Evolutionary conservation across 1,139 yeast species (phyloP), one percentile per base, ranked within the genome.

Genomic region (Ogataea hybrid): DNA sequence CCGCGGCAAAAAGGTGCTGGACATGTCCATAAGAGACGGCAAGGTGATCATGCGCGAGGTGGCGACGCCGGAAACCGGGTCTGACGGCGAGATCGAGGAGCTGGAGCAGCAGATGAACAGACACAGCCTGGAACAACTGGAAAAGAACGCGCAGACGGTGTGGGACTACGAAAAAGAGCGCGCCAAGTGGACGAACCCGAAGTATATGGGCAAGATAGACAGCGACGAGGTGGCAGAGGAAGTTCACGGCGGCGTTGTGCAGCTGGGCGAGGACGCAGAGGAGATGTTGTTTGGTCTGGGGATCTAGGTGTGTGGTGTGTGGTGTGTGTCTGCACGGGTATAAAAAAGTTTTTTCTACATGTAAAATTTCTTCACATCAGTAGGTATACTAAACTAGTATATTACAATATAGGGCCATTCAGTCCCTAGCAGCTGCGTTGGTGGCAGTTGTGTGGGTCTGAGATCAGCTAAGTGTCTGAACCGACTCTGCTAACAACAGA

Each of bases 1-100:
- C 0, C 71, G 89, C 36, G 90, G 90, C 3, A 79, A 79, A 46
- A 79, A 77, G 44, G 83, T 84, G 1, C 70, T 92, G 37, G 88
- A 85, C 51, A 81, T 92, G 75, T 79, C 83, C 16, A 80, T 92
- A 16, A 72, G 75, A 39, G 84, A 90, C 51, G 96, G 96, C n/a
- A 85, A 86, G 58, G 95, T 83, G 5, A 65, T 67, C 5, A 56
- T 70, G 38, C 57, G 60, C 28, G 73, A 67, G 39, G 57, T 39
- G 23, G 37, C 36, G 16, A 63, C 50, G 27, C 12, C 27, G 2
- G 47, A 62, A 5, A 60, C 55, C 6, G 63, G 54, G 9, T 57
- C 64, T 6, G 65, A 69, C 33, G 70, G 67, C 39, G 67, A 67
- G 29, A 65, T 71, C 9, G 57, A 60, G 17, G 53, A 58, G 3